A percentile compares a stretch with the other conserved stretches of the same genome.
Conservation (phyloP, 1,284 basidiomycete genomes). For the Trichosporon coremiiforme region DNA sequence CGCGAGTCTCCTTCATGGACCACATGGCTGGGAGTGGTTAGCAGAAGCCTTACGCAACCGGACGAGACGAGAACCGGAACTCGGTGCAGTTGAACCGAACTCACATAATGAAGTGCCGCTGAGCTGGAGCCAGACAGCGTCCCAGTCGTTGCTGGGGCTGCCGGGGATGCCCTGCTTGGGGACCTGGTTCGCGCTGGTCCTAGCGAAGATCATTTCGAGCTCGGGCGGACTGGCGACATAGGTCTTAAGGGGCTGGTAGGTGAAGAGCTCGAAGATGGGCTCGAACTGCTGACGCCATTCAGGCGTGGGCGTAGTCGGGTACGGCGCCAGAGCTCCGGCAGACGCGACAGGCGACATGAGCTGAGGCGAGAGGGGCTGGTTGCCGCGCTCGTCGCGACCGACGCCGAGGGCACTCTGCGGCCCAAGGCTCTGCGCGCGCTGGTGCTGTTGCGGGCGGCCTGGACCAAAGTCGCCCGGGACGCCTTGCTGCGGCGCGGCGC, state of each 20-base stretch:
- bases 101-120: conserved; percentile 84
- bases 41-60: too few species aligned
- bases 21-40: conserved; percentile 46
- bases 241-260: conserved; percentile 54
- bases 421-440: conserved; percentile 47
- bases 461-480: conserved; percentile 26
- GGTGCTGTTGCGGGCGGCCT: conserved; percentile 66
- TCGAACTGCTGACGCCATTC: conserved; percentile 43
- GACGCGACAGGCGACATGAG: conserved; percentile 18
- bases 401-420: conserved; percentile 19
- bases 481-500: conserved; percentile 2
- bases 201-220: conserved; percentile 56
- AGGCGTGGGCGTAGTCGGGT: conserved; percentile 18
- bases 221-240: conserved; percentile 57
- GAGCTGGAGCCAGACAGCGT: conserved; percentile 86
- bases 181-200: conserved; percentile 53
- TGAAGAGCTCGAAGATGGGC: conserved; percentile 53
- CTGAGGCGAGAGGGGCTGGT: conserved; percentile 21
- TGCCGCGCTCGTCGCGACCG: conserved; percentile 23
- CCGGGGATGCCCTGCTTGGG: conserved; percentile 70
- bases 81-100: conserved; percentile 23
- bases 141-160: conserved; percentile 80
- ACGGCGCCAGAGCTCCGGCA: not conserved
- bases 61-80: too few species aligned
- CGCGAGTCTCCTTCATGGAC: conserved; percentile 57